phyloP scores from a whole-genome alignment of 352 stramenopile genomes.

The Pythium rhizo-oryzae region DNA sequence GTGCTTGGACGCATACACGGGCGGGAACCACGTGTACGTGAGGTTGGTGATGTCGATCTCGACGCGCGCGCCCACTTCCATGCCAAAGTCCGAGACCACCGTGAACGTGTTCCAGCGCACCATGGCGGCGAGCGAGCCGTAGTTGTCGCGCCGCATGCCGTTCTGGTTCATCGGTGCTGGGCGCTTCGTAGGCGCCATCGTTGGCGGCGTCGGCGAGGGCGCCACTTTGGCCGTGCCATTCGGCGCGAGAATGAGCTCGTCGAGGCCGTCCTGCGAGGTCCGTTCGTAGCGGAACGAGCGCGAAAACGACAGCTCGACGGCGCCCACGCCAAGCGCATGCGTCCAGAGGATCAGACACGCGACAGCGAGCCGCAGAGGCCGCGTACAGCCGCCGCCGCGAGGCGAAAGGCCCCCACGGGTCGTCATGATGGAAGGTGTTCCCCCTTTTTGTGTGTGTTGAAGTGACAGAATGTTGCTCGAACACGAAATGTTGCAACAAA shows the following conservation, averaged over 20 bases:
- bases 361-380: neutral
- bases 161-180: neutral
- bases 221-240: neutral
- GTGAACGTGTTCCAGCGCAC: slow-evolving; percentile 69
- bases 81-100: slow-evolving; percentile 55
- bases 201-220: slow-evolving; percentile 7
- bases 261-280: slow-evolving; percentile 1
- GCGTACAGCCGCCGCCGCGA: neutral
- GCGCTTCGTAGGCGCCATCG: neutral
- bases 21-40: slow-evolving; percentile 23
- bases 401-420: too few species aligned
- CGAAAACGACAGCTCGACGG: slow-evolving; percentile 26
- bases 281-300: slow-evolving; percentile 26
- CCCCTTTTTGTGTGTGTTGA: neutral
- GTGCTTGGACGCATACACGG: slow-evolving; percentile 12
- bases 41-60: slow-evolving; percentile 44
- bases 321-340: neutral
- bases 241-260: neutral
- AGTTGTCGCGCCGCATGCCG: slow-evolving; percentile 1
- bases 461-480: slow-evolving; percentile 3
- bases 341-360: neutral
- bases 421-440: too few species aligned
- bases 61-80: slow-evolving; percentile 52
- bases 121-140: slow-evolving; percentile 22
- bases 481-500: slow-evolving; percentile 17